Base-by-base conservation (phyloP, 2,329 filamentous ascomycete genomes). In the Clonostachys chloroleuca region DNA sequence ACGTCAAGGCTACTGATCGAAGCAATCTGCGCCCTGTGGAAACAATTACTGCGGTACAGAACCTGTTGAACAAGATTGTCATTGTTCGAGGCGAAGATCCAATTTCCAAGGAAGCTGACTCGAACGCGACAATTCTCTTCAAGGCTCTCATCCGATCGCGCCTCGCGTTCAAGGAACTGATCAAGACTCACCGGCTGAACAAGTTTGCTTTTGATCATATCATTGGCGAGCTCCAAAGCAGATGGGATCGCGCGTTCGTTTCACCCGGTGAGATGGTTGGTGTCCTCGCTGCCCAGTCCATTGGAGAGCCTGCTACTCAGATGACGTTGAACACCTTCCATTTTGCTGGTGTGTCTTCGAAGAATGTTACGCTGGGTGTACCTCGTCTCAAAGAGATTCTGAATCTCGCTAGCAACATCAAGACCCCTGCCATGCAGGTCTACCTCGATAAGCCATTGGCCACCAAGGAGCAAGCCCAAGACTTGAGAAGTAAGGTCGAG, bases 261-360 rank as follows among this genome's bases (percentile, higher is more conserved):
- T 89, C 84, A 58, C 92, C 94, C 43, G 94, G 95, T 63, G 95
- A 99, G 66, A 99, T 99, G 94, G 94, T 99, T 48, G 94, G 94
- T 72, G 94, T 99, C 18, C 74, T 99, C 60, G 94, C 94, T 53
- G 94, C 95, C 7, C 94, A 99, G 72, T 99, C 94, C 34, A 99
- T 99, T 64, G 94, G 94, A 73, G 94, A 99, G 69, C 94, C 94
- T 39, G 95, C 94, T 18, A 99, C 94, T 2, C 94, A 99, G 76
- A 99, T 99, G 94, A 99, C 94, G 2, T 74, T 99, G 51, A 99
- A 99, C 74, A 99, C 94, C 20, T 99, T 99, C 87, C 94, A 99
- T 78, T 99, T 99, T 68, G 92, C 94, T 68, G 94, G 94, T 96
- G 91, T 99, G 51, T 96, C 95, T 36, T 96, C 92, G 20, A 99